Conservation (phyloP, 345 rosid species). For the Eucalyptus urophylla region DNA sequence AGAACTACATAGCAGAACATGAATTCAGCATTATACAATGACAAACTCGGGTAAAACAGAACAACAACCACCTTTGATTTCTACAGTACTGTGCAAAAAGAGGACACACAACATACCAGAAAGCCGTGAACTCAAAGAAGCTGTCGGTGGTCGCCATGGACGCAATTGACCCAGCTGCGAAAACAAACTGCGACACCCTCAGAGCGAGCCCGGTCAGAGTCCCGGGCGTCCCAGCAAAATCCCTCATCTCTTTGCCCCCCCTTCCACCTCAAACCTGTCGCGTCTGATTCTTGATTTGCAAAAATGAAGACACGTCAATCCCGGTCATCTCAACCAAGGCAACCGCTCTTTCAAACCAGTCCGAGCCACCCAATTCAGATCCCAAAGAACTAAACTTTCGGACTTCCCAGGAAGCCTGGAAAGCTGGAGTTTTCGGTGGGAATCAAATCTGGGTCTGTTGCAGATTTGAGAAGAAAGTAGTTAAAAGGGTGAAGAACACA, state of each 20-base stretch:
- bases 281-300: neutral
- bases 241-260: constrained; percentile 31
- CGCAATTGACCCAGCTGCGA: constrained; percentile 71
- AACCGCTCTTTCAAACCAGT: neutral
- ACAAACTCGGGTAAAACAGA: neutral
- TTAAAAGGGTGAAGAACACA: neutral
- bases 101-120: constrained; percentile 39
- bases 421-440: neutral
- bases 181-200: constrained; percentile 58
- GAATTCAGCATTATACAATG: neutral
- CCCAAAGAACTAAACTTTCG: neutral
- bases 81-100: neutral
- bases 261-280: neutral
- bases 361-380: neutral
- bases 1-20: neutral
- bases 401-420: neutral
- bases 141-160: constrained; percentile 43
- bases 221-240: constrained; percentile 78
- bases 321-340: neutral
- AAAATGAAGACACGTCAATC: neutral
- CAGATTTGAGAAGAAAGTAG: neutral
- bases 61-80: neutral
- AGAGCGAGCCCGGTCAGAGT: constrained; percentile 50
- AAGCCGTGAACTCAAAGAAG: constrained; percentile 62
- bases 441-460: neutral